phyloP scores from a whole-genome alignment of 805 yeast genomes.

The Candida bentonensis region DNA sequence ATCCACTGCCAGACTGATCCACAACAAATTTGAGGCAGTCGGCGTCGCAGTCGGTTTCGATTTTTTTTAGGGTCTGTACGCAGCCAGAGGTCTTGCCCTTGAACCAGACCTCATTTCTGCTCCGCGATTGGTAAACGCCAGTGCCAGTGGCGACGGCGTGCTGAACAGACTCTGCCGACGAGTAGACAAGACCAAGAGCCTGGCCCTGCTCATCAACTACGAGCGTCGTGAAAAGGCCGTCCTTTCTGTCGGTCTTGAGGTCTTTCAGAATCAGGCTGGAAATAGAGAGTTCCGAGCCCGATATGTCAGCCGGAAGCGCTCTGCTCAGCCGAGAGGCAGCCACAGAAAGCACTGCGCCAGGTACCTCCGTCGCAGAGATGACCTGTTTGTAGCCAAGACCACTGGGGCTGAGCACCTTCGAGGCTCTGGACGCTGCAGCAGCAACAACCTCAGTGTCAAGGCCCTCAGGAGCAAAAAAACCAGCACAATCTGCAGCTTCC shows the following conservation, averaged over 20 bases:
- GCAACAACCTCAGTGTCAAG: constrained; percentile 3
- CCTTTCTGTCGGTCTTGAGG: constrained; percentile 68
- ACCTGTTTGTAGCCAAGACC: constrained; percentile 10
- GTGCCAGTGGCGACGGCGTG: constrained; percentile 69
- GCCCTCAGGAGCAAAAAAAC: constrained; percentile 7
- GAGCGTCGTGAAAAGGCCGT: constrained; percentile 73
- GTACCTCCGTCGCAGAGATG: too few species aligned
- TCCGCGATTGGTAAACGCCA: constrained; percentile 89
- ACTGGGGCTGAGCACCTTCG: constrained; percentile 6
- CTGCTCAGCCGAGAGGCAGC: constrained; percentile 8
- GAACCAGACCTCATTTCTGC: constrained; percentile 77
- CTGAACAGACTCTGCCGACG: constrained; percentile 65
- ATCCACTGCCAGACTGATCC: constrained; percentile 73
- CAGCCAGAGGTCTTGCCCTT: constrained; percentile 97
- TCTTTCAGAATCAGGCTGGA: constrained; percentile 35
- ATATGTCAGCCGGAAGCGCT: constrained; percentile 7
- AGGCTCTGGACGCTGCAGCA: constrained; percentile 7
- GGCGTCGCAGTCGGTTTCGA: constrained; percentile 80
- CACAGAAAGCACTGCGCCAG: constrained; percentile 12
- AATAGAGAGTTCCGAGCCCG: constrained; percentile 21
- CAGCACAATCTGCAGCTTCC: constrained; percentile 5
- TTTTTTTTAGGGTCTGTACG: constrained; percentile 55
- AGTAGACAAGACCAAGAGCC: constrained; percentile 81
- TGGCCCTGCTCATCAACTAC: constrained; percentile 58
- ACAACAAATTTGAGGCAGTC: constrained; percentile 84